phyloP scores from a whole-genome alignment of 2,329 filamentous ascomycete genomes.

The Aspergillus melleus region DNA sequence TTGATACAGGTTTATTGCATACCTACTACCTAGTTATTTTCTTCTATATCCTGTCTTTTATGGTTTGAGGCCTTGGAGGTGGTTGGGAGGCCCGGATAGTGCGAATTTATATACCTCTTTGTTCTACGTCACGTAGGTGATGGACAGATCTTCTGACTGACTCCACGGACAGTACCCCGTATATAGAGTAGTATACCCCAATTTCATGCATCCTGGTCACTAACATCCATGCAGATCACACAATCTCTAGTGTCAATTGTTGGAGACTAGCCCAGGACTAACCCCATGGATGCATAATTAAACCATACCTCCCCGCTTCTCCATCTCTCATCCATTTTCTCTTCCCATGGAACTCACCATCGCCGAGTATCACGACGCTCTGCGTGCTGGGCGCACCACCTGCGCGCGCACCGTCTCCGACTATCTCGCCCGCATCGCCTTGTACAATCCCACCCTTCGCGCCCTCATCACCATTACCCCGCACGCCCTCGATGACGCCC shows the following conservation, averaged over 20 bases:
- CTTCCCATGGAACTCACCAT: constrained; percentile 58
- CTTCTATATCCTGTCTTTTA: not conserved
- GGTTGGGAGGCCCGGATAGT: not conserved
- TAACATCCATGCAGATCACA: not conserved
- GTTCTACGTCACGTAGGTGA: not conserved
- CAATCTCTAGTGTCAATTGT: not conserved
- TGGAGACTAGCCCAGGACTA: not conserved
- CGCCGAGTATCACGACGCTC: constrained; percentile 54
- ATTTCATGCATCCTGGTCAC: not conserved
- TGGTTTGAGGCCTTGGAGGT: not conserved
- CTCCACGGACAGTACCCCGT: not conserved
- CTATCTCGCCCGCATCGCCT: constrained; percentile 59
- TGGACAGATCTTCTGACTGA: no score
- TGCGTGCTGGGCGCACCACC: constrained; percentile 54
- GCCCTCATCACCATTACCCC: constrained; percentile 58
- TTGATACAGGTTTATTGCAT: not conserved
- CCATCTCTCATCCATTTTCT: not conserved
- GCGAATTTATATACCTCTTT: not conserved
- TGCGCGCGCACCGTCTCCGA: constrained; percentile 57
- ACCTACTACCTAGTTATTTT: not conserved
- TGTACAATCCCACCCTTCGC: constrained; percentile 58
- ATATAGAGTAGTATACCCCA: not conserved
- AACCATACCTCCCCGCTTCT: not conserved
- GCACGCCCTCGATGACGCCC: constrained; percentile 49
- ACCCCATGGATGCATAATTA: not conserved